These are phyloP conservation scores for Hortiboletus rubellus DNA, from an alignment of 1,284 basidiomycete genomes.

Conservation along the genomic window DNA sequence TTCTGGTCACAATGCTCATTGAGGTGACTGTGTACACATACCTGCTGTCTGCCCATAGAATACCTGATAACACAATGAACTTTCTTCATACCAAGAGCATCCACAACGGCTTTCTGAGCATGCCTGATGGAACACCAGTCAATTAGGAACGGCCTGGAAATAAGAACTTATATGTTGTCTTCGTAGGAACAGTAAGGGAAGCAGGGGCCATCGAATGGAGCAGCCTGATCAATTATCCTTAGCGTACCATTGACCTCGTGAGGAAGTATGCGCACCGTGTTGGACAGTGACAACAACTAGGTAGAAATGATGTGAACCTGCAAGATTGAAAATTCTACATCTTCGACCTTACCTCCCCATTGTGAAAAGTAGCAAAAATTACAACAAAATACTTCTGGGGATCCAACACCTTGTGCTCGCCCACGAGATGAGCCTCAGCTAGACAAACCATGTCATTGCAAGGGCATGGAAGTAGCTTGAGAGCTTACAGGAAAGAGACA, in stretches of 20 bases:
- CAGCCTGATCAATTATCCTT: constrained; percentile 20
- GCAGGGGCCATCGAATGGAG: constrained; percentile 36
- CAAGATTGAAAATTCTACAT: not conserved
- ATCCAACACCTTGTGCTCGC: not conserved
- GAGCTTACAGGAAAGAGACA: not conserved
- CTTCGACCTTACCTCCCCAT: not conserved
- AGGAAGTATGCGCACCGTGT: not conserved
- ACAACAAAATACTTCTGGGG: not conserved
- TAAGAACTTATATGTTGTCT: constrained; percentile 31
- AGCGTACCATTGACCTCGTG: not conserved
- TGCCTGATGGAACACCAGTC: not conserved
- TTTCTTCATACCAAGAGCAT: not conserved
- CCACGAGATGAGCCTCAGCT: not conserved
- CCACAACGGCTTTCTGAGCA: not conserved
- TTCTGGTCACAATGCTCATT: not conserved
- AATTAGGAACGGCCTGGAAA: not conserved
- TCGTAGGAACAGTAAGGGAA: constrained; percentile 36
- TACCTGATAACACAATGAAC: not conserved
- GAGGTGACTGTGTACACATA: not conserved
- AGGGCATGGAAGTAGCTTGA: not conserved
- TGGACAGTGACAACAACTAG: not conserved
- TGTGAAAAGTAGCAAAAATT: not conserved
- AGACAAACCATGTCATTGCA: not conserved
- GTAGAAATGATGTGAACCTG: not conserved
- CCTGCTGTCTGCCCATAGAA: not conserved